Base-by-base conservation (phyloP, 2,329 filamentous ascomycete species). In the Colletotrichum sp. region DNA sequence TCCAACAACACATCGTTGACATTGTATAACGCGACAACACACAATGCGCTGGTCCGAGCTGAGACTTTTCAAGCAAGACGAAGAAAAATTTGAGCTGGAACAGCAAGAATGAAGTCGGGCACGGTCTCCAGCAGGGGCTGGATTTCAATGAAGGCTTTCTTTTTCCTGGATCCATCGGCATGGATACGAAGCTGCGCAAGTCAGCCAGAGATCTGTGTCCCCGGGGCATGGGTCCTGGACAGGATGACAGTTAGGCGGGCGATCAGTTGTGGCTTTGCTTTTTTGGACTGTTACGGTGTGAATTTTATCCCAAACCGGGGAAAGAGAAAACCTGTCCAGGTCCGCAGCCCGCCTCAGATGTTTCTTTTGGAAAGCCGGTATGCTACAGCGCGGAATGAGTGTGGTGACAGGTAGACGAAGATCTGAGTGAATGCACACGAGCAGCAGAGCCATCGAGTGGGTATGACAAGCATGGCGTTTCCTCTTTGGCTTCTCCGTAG, bases 131-230 rank as follows among this genome's bases (percentile, higher is more conserved):
- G 26, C 24, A 26, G 28, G n/a, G 30, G 30, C 63, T n/a, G 30
- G 18, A n/a, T 26, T 28, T 36, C n/a, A 21, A 8, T 36, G 24
- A 18, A 28, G 44, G 21, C 44, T 60, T 68, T 28, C 63, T 72
- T 39, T 60, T 52, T 49, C 26, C 12, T 13, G 39, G 69, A 72
- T 68, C 57, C 16, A 36, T 30, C 18, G 10, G 26, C 39, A 13
- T 49, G 57, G 26, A 24, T 39, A 55, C n/a, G 55, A 49, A 57
- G 55, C 60, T 55, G 63, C 16, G 63, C 28, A 34, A 66, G 62
- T 44, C 67, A 52, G 57, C 36, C 24, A 70, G 68, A 63, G 30
- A 34, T 70, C 68, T 36, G 68, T 70, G 68, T 70, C 68, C 68
- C 68, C 24, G 18, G 57, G 15, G 57, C 68, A 63, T 63, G 68